Conservation (phyloP, 2,329 filamentous ascomycete genomes). For the Phaeosphaeriaceae sp. region DNA sequence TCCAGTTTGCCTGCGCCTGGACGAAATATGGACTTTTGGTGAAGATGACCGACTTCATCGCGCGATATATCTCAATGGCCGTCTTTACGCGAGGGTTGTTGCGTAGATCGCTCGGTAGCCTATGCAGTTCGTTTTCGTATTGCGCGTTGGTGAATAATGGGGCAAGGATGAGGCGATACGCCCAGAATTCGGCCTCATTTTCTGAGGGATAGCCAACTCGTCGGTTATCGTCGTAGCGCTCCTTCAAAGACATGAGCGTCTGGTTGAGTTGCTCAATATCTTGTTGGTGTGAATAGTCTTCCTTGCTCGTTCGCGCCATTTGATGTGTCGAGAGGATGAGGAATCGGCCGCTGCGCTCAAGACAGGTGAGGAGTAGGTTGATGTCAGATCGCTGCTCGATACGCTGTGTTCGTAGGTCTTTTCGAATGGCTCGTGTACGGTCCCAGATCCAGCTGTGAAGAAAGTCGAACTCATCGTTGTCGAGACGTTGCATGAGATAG, state of each 20-base stretch:
- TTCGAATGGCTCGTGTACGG: slow-evolving; percentile 69
- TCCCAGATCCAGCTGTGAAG: slow-evolving; percentile 73
- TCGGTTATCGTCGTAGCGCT: slow-evolving; percentile 53
- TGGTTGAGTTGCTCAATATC: slow-evolving; percentile 71
- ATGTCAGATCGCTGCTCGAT: slow-evolving; percentile 63
- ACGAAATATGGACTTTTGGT: slow-evolving; percentile 59
- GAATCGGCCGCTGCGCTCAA: slow-evolving; percentile 70
- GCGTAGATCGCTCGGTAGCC: slow-evolving; percentile 60
- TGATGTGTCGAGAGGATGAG: slow-evolving; percentile 70
- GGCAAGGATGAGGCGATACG: slow-evolving; percentile 64
- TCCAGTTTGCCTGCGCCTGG: slow-evolving; percentile 66
- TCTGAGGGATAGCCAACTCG: slow-evolving; percentile 56
- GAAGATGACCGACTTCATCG: slow-evolving; percentile 62
- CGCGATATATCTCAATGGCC: slow-evolving; percentile 65
- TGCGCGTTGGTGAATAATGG: slow-evolving; percentile 55
- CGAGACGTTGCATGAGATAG: slow-evolving; percentile 56
- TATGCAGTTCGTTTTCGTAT: slow-evolving; percentile 65
- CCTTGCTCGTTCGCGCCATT: slow-evolving; percentile 54
- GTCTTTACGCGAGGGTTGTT: slow-evolving; percentile 62
- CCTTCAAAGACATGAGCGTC: slow-evolving; percentile 67
- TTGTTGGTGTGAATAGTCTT: slow-evolving; percentile 60
- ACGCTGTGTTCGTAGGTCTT: slow-evolving; percentile 71
- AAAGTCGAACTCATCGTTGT: slow-evolving; percentile 56
- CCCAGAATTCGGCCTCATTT: slow-evolving; percentile 70
- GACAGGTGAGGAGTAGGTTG: slow-evolving; percentile 65